phyloP scores from a whole-genome alignment of 2,329 filamentous ascomycete genomes.

The Pseudogymnoascus sp. region DNA sequence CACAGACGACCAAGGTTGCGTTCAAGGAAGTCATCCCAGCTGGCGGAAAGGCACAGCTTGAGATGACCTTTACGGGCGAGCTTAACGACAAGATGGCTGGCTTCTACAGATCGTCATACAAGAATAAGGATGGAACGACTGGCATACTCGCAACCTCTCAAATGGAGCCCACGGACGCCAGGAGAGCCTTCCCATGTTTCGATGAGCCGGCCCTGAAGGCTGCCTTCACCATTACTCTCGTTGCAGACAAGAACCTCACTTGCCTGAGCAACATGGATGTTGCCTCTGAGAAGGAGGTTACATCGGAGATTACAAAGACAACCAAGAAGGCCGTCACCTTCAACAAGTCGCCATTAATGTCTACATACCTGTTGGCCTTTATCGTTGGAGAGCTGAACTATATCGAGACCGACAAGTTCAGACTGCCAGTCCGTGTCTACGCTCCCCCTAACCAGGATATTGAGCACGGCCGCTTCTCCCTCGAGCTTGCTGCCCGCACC shows the following conservation, averaged over 20 bases:
- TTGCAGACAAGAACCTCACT: constrained; percentile 84
- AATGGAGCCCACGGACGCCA: constrained; percentile 93
- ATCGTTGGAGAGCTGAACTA: constrained; percentile 91
- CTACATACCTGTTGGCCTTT: constrained; percentile 89
- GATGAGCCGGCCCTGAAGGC: constrained; percentile 94
- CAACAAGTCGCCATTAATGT: constrained; percentile 89
- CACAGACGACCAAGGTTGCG: constrained; percentile 73
- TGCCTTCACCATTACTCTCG: constrained; percentile 80
- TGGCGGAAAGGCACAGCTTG: constrained; percentile 69
- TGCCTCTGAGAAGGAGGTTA: constrained; percentile 65
- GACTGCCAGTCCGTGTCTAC: constrained; percentile 88
- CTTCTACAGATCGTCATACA: constrained; percentile 94
- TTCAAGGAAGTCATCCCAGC: constrained; percentile 67
- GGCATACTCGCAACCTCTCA: constrained; percentile 85
- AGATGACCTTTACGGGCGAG: constrained; percentile 68
- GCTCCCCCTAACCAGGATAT: constrained; percentile 85
- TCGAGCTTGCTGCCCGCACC: constrained; percentile 81
- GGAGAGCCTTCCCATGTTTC: constrained; percentile 90
- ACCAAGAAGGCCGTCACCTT: constrained; percentile 84
- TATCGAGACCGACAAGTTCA: constrained; percentile 85
- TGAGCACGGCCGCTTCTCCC: constrained; percentile 82
- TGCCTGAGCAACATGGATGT: constrained; percentile 98
- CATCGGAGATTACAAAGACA: constrained; percentile 52
- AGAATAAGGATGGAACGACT: constrained; percentile 67
- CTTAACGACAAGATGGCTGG: constrained; percentile 95